Base-by-base conservation (phyloP, 495 filamentous ascomycete genomes). In the Trichocladium antarcticum region DNA sequence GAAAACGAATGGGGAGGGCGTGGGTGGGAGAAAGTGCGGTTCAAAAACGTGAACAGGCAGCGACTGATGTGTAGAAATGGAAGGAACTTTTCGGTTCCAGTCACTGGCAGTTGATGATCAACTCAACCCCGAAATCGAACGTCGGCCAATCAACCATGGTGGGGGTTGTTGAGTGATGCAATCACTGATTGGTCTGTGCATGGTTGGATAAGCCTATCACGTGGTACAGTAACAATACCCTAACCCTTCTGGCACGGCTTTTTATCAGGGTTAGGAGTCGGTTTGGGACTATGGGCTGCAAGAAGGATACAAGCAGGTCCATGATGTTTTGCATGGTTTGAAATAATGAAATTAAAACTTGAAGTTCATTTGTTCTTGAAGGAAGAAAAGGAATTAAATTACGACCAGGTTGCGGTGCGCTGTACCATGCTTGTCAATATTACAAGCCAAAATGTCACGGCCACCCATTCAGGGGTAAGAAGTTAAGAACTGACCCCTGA, bases 111-210 rank as follows among this genome's bases (percentile, higher is more conserved):
- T 55, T 50, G 52, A 55, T 45, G 38, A 42, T 55, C 37, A 61
- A 61, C 59, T 45, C 56, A 57, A 57, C 49, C 50, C 60, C 40
- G 53, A 63, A 59, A 51, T 54, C 43, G 15, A 49, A 42, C 55
- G 50, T 59, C 61, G 58, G 55, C 61, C 61, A 63, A 63, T 63
- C 61, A 63, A 61, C 58, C 47, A 47, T 56, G 56, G 61, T 64
- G 61, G 61, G 61, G 48, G 31, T 36, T 39, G 8, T 47, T 32
- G 48, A 43, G 37, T 56, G 54, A 54, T 50, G 57, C 45, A 57
- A 47, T 12, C 29, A 10, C 4, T 47, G 19, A 34, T 44, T 59
- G 59, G 57, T 21, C 51, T 24, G 57, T 54, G 54, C 53, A 3
- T 36, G 6, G 1, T 6, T n/a, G 37, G 37, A n/a, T n/a, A n/a